Evolutionary conservation across 371 early-diverging fungal species (phyloP).

Genomic region (Sporodiniella umbellata): DNA sequence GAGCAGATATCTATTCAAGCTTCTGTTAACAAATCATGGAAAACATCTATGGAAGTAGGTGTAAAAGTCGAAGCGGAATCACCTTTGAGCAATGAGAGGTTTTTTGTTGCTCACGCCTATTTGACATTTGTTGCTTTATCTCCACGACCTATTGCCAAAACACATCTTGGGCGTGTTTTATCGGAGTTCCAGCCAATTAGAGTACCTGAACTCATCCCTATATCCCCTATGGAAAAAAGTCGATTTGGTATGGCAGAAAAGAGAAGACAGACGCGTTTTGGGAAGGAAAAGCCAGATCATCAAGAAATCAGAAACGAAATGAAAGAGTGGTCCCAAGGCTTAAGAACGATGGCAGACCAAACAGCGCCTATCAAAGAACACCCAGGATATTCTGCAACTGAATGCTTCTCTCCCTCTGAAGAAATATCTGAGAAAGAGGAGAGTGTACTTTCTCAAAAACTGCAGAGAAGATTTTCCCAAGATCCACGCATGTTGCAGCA

Average conservation of each 20-base stretch:
- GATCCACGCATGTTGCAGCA: constrained; percentile 37
- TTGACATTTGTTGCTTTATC: constrained; percentile 73
- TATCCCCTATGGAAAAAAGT: constrained; percentile 40
- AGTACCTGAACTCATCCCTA: constrained; percentile 49
- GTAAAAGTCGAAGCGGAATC: constrained; percentile 72
- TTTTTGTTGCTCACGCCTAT: constrained; percentile 70
- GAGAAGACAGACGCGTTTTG: constrained; percentile 44
- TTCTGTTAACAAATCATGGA: constrained; percentile 69
- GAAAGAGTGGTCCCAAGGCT: constrained; percentile 42
- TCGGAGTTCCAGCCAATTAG: constrained; percentile 30
- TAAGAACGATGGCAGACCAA: constrained; percentile 22
- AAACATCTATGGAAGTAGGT: constrained; percentile 70
- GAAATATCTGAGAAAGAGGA: constrained; percentile 7
- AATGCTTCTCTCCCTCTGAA: constrained; percentile 4
- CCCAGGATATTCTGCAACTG: constrained; percentile 23
- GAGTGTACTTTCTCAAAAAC: constrained; percentile 2
- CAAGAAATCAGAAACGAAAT: constrained; percentile 27
- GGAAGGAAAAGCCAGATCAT: constrained; percentile 3
- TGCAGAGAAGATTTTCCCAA: constrained; percentile 32
- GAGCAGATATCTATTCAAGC: constrained; percentile 57
- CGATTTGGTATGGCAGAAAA: constrained; percentile 59
- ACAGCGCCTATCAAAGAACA: constrained; percentile 36
- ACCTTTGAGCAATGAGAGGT: constrained; percentile 53
- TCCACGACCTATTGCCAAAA: constrained; percentile 30
- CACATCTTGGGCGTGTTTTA: constrained; percentile 32